Evolutionary conservation across 106 monocot species (phyloP).

Genomic region (Dactylorhiza incarnata): DNA sequence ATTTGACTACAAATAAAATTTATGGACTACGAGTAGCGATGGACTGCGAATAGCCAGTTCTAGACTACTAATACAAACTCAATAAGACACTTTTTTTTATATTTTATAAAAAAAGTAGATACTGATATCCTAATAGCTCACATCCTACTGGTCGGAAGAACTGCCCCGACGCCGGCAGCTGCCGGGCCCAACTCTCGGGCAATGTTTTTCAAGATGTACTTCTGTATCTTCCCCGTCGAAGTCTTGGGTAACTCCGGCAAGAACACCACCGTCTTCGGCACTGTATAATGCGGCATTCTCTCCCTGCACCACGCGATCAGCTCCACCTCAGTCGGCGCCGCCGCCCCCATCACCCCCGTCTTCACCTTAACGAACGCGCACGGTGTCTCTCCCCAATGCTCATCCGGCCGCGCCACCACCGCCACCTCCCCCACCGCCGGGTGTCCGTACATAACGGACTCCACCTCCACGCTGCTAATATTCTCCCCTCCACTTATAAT

Average conservation of each 20-base stretch:
- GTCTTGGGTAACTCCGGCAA: conserved; percentile 52
- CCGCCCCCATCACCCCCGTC: neutral
- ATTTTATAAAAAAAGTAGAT: too few species aligned
- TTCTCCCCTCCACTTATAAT: conserved; percentile 36
- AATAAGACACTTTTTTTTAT: too few species aligned
- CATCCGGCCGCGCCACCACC: conserved; percentile 26
- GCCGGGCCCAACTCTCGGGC: conserved; percentile 29
- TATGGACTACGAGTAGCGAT: too few species aligned
- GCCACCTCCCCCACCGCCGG: conserved; percentile 23
- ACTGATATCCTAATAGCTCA: too few species aligned
- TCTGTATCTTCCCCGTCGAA: conserved; percentile 62
- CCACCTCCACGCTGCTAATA: conserved; percentile 51
- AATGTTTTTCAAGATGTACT: conserved; percentile 30
- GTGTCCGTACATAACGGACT: conserved; percentile 23
- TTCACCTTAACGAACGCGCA: conserved; percentile 44
- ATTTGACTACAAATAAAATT: too few species aligned
- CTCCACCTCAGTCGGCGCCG: conserved; percentile 25
- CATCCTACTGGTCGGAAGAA: too few species aligned
- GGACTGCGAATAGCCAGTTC: too few species aligned
- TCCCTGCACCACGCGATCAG: conserved; percentile 42
- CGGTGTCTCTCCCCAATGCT: conserved; percentile 37
- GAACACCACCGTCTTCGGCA: conserved; percentile 57
- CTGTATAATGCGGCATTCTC: conserved; percentile 51
- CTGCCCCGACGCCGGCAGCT: neutral
- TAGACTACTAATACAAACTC: too few species aligned